Base-by-base conservation (phyloP, 2,329 filamentous ascomycete genomes). In the Pseudocercospora fuligena region DNA sequence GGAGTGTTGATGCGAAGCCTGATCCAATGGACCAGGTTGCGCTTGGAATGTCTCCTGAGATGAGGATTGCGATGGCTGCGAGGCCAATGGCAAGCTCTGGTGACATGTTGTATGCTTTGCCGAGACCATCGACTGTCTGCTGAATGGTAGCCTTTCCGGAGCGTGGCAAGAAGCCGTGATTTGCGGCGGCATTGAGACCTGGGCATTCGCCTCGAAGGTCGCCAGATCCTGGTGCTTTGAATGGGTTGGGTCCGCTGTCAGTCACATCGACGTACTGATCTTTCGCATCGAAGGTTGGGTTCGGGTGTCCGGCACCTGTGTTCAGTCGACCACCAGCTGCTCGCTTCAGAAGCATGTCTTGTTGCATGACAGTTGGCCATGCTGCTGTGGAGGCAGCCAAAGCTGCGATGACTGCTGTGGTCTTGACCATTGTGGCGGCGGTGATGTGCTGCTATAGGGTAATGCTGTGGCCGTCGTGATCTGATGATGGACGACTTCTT, bases 131-230 rank as follows among this genome's bases (percentile, higher is more conserved):
- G 46, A 70, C 65, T 51, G 72, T 75, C 40, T 76, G 68, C 7
- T 64, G 27, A 12, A 73, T 73, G 19, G 74, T 76, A 2, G 69
- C 72, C 12, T 73, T 63, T 19, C 75, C 75, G 29, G 74, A 74
- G 36, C 63, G 53, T 3, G 74, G 74, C 1, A 68, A 9, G 21
- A 64, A 68, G 0, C n/a, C 27, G n/a, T 67, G 58, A 23, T 67
- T 64, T 1, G 46, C 57, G 11, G 58, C 61, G 14, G 61, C 61
- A 14, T 63, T 63, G 2, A 66, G 33, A 23, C 68, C 72, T 16
- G 72, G 72, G 56, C 74, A 75, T 40, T 74, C 68, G n/a, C 77
- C 77, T 21, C 73, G 70, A 29, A 79, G 47, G 53, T 72, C 65
- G 19, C 63, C 65, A 16, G 58, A n/a, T 2, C 67, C 69, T 23